Percentiles rank a stretch among this genome's conserved stretches.
phyloP scores from a whole-genome alignment of 2,329 filamentous ascomycete genomes.

The Aureobasidium zeae region DNA sequence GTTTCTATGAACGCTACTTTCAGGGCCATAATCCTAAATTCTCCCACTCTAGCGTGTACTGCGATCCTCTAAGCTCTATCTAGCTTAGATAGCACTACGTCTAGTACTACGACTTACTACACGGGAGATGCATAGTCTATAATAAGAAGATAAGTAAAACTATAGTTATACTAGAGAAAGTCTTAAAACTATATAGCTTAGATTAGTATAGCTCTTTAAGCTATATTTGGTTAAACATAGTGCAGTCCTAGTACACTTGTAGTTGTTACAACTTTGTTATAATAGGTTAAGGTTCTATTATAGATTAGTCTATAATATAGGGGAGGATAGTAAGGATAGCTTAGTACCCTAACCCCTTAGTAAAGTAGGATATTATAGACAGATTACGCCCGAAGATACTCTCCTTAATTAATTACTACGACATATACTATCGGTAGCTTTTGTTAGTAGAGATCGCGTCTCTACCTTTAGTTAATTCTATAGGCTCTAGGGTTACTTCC shows the following conservation, averaged over 20 bases:
- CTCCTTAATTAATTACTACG: neutral
- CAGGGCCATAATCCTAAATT: too few species aligned
- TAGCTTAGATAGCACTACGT: too few species aligned
- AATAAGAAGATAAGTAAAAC: too few species aligned
- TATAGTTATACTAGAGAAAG: too few species aligned
- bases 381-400: neutral
- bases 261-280: neutral
- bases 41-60: too few species aligned
- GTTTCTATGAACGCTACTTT: too few species aligned
- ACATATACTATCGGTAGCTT: neutral
- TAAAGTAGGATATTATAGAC: neutral
- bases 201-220: neutral
- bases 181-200: too few species aligned
- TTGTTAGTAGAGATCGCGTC: neutral
- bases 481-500: neutral
- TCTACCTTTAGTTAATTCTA: constrained; percentile 1
- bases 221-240: neutral
- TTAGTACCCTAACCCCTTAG: neutral
- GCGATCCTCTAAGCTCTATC: too few species aligned
- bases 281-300: neutral
- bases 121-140: too few species aligned
- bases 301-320: neutral
- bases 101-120: too few species aligned
- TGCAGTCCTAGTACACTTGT: neutral
- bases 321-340: neutral